These are phyloP conservation scores for Gossypium schwendimanii DNA, from an alignment of 441 rosid genomes.

Conservation along the genomic window DNA sequence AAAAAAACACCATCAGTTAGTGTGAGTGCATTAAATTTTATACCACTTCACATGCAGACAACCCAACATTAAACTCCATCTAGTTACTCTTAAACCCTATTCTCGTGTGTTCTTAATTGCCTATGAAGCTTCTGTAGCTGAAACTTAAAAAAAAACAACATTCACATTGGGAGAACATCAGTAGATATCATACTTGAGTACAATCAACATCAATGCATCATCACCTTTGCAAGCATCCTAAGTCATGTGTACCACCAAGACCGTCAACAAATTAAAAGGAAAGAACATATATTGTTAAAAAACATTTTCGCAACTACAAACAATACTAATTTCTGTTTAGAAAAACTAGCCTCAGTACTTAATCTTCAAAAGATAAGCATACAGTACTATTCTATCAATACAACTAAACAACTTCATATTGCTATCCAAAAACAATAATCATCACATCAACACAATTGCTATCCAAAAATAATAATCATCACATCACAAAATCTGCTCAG, in stretches of 20 bases:
- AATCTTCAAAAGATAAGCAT: background rate
- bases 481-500: background rate
- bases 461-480: no score
- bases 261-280: background rate
- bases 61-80: background rate
- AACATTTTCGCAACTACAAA: background rate
- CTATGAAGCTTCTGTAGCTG: background rate
- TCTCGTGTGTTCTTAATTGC: background rate
- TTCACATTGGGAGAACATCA: background rate
- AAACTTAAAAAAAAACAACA: background rate
- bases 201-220: background rate
- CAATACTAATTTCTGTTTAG: background rate
- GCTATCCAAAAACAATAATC: background rate
- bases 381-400: background rate
- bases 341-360: background rate
- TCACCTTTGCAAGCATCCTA: background rate
- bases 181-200: background rate
- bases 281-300: background rate
- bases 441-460: background rate
- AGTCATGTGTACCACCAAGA: background rate
- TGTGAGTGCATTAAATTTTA: background rate
- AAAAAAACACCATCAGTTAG: background rate
- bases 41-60: background rate
- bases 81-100: background rate
- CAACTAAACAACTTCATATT: background rate